Evolutionary conservation across 2,329 filamentous ascomycete genomes (phyloP), one percentile per base, ranked within the genome.

Genomic region (Penicillium sumatraense): DNA sequence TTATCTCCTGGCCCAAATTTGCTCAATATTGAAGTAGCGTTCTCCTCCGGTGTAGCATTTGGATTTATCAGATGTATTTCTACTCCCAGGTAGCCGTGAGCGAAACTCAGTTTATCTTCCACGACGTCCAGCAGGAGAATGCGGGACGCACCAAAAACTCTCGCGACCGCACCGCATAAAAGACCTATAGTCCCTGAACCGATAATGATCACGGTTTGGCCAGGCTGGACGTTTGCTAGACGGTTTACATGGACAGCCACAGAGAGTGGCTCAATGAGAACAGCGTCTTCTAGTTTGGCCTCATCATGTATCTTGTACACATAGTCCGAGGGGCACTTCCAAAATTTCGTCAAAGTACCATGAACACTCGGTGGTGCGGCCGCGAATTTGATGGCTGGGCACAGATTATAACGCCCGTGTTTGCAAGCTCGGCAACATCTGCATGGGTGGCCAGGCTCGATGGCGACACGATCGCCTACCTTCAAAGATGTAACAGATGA

Each of bases 321-420:
- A 73, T 96, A 96, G 74, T 97, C 93, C 64, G 89, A 85, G 1
- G 93, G 91, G 6, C 93, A 81, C 11, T 80, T 70, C 81, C 93
- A 97, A 81, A 93, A 96, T 51, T 90, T 90, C 0, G 92, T 89
- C 51, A 98, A 80, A 0, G 93, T 97, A 45, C 93, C 93, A 73
- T 97, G 88, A 71, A 89, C 87, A n/a, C n/a, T n/a, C 2, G 95
- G 93, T n/a, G 93, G 93, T 14, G 93, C 97, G 1, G 93, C 93
- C 23, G 93, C 93, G 71, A 98, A 98, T 20, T 78, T 79, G 91
- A 98, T 96, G 50, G 89, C 83, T 4, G 85, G 82, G 75, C 93
- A 98, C 18, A 97, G 85, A 74, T 97, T 96, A 80, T 98, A 97
- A 66, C 86, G 84, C 54, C 93, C 93, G 40, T 84, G 81, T 63